phyloP scores from a whole-genome alignment of 2,329 filamentous ascomycete genomes.

The Arthrobotrys sinensis region DNA sequence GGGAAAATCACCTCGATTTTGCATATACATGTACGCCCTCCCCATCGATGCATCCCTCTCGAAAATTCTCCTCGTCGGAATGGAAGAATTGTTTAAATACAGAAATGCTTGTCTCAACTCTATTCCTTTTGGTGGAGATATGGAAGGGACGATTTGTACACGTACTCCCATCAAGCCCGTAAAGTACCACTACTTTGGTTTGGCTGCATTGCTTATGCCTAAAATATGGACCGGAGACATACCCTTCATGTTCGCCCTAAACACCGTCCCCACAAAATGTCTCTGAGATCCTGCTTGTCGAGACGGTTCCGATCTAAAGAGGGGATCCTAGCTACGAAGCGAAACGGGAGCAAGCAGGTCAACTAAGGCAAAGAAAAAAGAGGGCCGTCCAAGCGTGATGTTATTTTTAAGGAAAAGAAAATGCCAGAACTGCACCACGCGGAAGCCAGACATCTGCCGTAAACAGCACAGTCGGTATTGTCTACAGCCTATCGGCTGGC shows the following conservation, averaged over 20 bases:
- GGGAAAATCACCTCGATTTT: conserved; percentile 17
- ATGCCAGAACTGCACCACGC: conserved; percentile 38
- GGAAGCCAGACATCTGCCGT: conserved; percentile 39
- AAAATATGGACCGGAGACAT: conserved; percentile 41
- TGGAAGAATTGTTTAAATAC: conserved; percentile 49
- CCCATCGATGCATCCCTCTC: conserved; percentile 26
- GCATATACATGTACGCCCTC: conserved; percentile 2
- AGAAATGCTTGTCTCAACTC: conserved; percentile 52
- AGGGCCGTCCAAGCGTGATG: conserved; percentile 12
- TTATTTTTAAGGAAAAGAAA: conserved; percentile 31
- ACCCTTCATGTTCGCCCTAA: conserved; percentile 35
- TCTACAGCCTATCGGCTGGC: conserved; percentile 30
- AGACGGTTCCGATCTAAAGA: conserved; percentile 27
- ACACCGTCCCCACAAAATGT: conserved; percentile 48
- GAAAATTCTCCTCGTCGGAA: conserved; percentile 44
- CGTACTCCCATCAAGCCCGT: background rate
- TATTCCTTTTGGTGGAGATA: conserved; percentile 40
- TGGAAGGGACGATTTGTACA: conserved; percentile 28
- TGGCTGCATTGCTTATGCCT: conserved; percentile 22
- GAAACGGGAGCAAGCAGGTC: conserved; percentile 1
- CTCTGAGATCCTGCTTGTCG: conserved; percentile 36
- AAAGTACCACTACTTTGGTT: conserved; percentile 26
- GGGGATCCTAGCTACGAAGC: conserved; percentile 28
- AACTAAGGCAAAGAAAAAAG: background rate
- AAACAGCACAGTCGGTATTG: conserved; percentile 20